phyloP scores from a whole-genome alignment of 805 yeast species.

The Scheffersomyces ergatensis region DNA sequence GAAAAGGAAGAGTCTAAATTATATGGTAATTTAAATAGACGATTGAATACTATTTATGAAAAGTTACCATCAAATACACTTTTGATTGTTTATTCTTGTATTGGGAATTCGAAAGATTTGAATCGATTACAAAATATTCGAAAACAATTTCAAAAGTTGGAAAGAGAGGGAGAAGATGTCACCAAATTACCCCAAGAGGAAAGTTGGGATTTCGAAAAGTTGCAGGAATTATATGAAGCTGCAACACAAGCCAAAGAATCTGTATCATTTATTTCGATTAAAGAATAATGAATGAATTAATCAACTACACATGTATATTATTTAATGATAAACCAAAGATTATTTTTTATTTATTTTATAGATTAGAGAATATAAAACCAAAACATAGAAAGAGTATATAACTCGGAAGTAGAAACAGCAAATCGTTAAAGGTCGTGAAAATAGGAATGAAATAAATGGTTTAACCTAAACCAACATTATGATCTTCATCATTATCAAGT shows the following conservation, averaged over 20 bases:
- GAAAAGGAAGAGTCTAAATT: constrained; percentile 7
- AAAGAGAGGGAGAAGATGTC: constrained; percentile 39
- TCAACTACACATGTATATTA: neutral
- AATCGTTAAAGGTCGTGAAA: too few species aligned
- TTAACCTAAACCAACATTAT: constrained; percentile 14
- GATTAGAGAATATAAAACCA: neutral
- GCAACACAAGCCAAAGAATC: constrained; percentile 58
- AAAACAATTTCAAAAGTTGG: constrained; percentile 41
- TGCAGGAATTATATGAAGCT: constrained; percentile 44
- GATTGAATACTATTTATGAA: constrained; percentile 49
- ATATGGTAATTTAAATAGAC: constrained; percentile 35
- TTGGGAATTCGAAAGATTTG: constrained; percentile 57
- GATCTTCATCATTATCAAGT: constrained; percentile 22
- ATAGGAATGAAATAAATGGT: too few species aligned
- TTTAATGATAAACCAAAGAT: neutral
- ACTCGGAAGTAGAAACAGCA: too few species aligned
- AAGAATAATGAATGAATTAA: constrained; percentile 13
- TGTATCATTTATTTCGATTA: constrained; percentile 52
- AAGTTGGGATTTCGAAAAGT: constrained; percentile 54
- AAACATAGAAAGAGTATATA: neutral
- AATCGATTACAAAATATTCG: constrained; percentile 43
- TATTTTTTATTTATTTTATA: neutral
- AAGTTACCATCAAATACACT: constrained; percentile 57
- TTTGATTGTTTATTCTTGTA: constrained; percentile 59
- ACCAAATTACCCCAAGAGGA: constrained; percentile 35